Base-by-base conservation (phyloP, 2,329 filamentous ascomycete genomes). In the Penicillium sp. region DNA sequence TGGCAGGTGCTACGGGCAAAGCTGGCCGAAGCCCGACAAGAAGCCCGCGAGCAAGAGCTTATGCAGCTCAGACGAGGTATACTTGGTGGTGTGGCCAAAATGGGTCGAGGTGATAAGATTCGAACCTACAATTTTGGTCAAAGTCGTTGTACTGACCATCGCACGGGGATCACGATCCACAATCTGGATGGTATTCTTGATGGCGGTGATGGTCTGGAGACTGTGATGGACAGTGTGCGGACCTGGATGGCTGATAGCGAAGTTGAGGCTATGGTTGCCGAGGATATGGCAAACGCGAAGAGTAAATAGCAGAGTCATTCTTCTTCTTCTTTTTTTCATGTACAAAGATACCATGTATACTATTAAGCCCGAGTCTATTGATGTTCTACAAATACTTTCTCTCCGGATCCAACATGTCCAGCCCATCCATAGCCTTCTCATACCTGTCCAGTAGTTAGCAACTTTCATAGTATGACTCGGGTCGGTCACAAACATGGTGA, bases 51-150 rank as follows among this genome's bases (percentile, higher is more conserved):
- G 68, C 87, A 88, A 59, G 83, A 91, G 66, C 79, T 90, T 26
- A 76, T 83, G 17, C 77, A 76, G 21, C 67, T 97, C 69, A 77
- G 90, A 48, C 80, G 89, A 64, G 88, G 84, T 56, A 88, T 89
- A 3, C 79, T 95, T 55, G 83, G 87, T 32, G 80, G 83, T 58
- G 83, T 89, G 49, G 85, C 77, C 7, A 79, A 85, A 61, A 90
- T 93, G 72, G 93, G 90, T 6, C 79, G 93, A 37, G 88, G 88
- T 41, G 89, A 97, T 72, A 98, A 98, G 74, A 85, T 98, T 51
- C 77, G 90, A 53, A 96, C 90, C 0, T 96, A 96, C 69, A 95
- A 96, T 67, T 86, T 75, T 68, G 75, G 75, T 4, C 82, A 87
- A 68, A 83, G 89, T 68, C 77, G 90, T 38, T 90, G 93, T 57